phyloP scores from a whole-genome alignment of 371 early-diverging fungal species.

The Saksenaea oblongispora region DNA sequence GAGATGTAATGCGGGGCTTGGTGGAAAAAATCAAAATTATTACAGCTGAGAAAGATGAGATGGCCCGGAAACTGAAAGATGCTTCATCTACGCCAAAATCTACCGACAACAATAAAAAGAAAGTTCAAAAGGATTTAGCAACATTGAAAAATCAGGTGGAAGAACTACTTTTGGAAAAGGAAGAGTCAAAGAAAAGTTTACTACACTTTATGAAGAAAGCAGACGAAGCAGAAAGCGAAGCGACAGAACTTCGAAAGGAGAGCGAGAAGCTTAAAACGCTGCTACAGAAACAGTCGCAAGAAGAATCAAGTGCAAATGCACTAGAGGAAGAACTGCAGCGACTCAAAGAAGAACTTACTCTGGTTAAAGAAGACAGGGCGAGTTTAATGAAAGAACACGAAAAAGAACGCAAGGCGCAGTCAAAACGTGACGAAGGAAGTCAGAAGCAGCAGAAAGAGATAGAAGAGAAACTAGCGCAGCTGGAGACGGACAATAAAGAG shows the following conservation, averaged over 20 bases:
- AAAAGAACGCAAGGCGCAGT: slow-evolving; percentile 10
- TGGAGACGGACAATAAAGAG: slow-evolving; percentile 34
- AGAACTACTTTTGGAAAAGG: slow-evolving; percentile 44
- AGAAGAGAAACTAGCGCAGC: slow-evolving; percentile 18
- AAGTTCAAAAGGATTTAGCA: slow-evolving; percentile 18
- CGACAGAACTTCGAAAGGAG: background rate
- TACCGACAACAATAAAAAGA: slow-evolving; percentile 6
- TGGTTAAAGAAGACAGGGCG: slow-evolving; percentile 9
- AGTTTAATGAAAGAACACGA: slow-evolving; percentile 16
- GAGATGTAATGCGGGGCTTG: slow-evolving; percentile 41
- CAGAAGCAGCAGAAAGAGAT: slow-evolving; percentile 20
- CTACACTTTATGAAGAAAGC: slow-evolving; percentile 42
- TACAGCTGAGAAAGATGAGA: slow-evolving; percentile 34
- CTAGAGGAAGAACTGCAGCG: background rate
- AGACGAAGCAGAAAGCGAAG: slow-evolving; percentile 28
- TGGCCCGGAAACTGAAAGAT: slow-evolving; percentile 10
- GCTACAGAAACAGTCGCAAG: background rate
- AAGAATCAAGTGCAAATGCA: background rate
- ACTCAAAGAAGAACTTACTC: background rate
- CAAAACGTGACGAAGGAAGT: slow-evolving; percentile 17
- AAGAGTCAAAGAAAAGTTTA: slow-evolving; percentile 43
- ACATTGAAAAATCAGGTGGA: slow-evolving; percentile 44
- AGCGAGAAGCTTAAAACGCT: background rate
- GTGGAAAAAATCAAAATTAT: slow-evolving; percentile 39
- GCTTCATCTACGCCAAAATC: background rate